Base-by-base conservation (phyloP, 495 filamentous ascomycete species). In the Xylaria grammica region DNA sequence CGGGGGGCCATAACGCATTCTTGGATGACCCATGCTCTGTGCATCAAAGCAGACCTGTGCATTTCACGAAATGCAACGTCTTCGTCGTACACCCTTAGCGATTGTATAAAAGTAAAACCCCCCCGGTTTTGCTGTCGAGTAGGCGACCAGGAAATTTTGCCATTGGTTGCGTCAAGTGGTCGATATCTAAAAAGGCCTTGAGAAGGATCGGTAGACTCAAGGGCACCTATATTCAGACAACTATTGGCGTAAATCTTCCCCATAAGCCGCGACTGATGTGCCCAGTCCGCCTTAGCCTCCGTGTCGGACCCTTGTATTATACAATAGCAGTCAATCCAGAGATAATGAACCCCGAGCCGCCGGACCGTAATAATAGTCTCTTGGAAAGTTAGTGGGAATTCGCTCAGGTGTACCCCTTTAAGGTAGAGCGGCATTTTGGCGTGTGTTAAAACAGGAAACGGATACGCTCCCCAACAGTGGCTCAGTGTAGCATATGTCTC, bases 11-110 rank as follows among this genome's bases (percentile, higher is more conserved):
- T 1, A 20, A 36, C 34, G 20, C 52, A 55, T 17, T 55, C 52
- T 26, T 55, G 52, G 8, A 55, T 4, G 15, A 42, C 52, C 52
- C 52, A 55, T 40, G 32, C 52, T 27, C 53, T 56, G 26, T 3
- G 15, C 34, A 56, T 44, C 22, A 56, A 19, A 27, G 19, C 9
- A 4, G 51, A 54, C 3, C 7, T 1, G 0, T 2, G 8, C n/a
- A 54, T n/a, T 3, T 20, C 17, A 4, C 8, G 0, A 32, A 53
- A 50, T n/a, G n/a, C n/a, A 30, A 4, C 48, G 20, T 11, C 44
- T 17, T 9, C n/a, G n/a, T 45, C n/a, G 11, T 9, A 9, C 7
- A 6, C 42, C 4, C 11, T 17, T 4, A 9, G 4, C n/a, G 42
- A 4, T 45, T 19, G n/a, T 17, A 17, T 52, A 19, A 32, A 1